Evolutionary conservation across 495 filamentous ascomycete genomes (phyloP).

Genomic region (Elasticomyces elasticus): DNA sequence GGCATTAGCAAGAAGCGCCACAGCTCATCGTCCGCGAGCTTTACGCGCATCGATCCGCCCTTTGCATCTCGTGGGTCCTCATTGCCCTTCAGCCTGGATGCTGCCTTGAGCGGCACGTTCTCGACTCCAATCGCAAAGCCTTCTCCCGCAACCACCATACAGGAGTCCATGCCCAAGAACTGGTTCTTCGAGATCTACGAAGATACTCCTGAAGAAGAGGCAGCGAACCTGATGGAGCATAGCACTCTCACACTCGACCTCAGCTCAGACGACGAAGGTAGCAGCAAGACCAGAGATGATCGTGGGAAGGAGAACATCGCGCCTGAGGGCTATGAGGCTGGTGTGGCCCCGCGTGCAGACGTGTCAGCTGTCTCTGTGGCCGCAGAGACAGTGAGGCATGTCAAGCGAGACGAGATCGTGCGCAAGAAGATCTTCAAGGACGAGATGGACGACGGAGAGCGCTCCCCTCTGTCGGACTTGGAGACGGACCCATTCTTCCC

Average conservation of each 20-base stretch:
- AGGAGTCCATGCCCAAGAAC: slow-evolving; percentile 43
- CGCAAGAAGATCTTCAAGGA: slow-evolving; percentile 10
- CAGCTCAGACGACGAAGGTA: slow-evolving; percentile 44
- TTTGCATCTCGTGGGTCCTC: slow-evolving; percentile 31
- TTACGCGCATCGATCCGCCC: slow-evolving; percentile 51
- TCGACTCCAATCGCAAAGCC: slow-evolving; percentile 30
- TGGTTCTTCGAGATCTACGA: slow-evolving; percentile 97
- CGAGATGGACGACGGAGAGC: slow-evolving; percentile 17
- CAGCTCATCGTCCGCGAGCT: slow-evolving; percentile 43
- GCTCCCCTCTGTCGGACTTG: slow-evolving; percentile 18
- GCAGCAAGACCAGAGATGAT: slow-evolving; percentile 43
- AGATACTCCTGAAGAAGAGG: slow-evolving; percentile 78
- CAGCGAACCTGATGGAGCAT: slow-evolving; percentile 85
- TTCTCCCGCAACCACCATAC: slow-evolving; percentile 8
- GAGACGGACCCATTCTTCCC: slow-evolving; percentile 21
- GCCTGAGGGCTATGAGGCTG: slow-evolving; percentile 39
- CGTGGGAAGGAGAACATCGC: slow-evolving; percentile 90
- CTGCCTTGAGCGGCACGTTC: slow-evolving; percentile 62
- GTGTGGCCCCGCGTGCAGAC: slow-evolving; percentile 1
- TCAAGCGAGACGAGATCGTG: slow-evolving; percentile 12
- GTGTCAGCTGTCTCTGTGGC: not conserved
- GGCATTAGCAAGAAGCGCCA: slow-evolving; percentile 50
- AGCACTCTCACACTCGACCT: slow-evolving; percentile 80
- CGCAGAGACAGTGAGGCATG: not conserved
- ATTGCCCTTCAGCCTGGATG: slow-evolving; percentile 66